Conservation (phyloP, 495 filamentous ascomycete genomes). For the Penicillium lagena region DNA sequence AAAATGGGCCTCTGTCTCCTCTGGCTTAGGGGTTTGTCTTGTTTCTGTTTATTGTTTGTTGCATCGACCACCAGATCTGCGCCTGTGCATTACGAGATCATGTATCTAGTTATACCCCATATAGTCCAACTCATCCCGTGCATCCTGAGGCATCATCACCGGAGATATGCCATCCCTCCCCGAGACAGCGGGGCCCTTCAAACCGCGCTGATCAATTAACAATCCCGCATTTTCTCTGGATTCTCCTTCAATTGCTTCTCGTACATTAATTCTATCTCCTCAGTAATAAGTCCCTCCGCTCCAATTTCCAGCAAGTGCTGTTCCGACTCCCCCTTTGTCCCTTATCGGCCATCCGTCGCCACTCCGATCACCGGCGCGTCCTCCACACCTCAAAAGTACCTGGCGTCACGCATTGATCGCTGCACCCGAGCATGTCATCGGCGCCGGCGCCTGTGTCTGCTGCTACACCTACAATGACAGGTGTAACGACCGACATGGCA, state of each 20-base stretch:
- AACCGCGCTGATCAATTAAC: conserved; percentile 4
- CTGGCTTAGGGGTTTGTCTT: not conserved
- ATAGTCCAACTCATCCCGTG: too few relatives aligned
- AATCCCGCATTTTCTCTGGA: conserved; percentile 6
- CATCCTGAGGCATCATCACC: conserved; percentile 11
- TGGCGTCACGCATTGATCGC: not conserved
- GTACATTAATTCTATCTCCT: not conserved
- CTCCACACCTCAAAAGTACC: not conserved
- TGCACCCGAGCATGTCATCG: conserved; percentile 17
- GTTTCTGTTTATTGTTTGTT: not conserved
- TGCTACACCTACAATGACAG: not conserved
- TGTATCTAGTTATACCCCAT: conserved; percentile 24
- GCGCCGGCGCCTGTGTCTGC: conserved; percentile 16
- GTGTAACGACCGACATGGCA: conserved; percentile 3
- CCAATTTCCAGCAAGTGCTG: too few relatives aligned
- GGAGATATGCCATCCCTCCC: conserved; percentile 27
- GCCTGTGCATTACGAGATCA: conserved; percentile 17
- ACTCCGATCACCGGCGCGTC: not conserved
- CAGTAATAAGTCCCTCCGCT: too few relatives aligned
- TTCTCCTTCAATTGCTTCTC: conserved; percentile 6
- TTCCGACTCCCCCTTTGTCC: not conserved
- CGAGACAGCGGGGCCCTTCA: conserved; percentile 26
- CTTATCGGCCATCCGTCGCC: not conserved
- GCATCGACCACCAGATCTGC: too few relatives aligned
- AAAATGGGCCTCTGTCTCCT: not conserved